Conservation (phyloP, 78 protist species). For the Emiliania huxleyi region DNA sequence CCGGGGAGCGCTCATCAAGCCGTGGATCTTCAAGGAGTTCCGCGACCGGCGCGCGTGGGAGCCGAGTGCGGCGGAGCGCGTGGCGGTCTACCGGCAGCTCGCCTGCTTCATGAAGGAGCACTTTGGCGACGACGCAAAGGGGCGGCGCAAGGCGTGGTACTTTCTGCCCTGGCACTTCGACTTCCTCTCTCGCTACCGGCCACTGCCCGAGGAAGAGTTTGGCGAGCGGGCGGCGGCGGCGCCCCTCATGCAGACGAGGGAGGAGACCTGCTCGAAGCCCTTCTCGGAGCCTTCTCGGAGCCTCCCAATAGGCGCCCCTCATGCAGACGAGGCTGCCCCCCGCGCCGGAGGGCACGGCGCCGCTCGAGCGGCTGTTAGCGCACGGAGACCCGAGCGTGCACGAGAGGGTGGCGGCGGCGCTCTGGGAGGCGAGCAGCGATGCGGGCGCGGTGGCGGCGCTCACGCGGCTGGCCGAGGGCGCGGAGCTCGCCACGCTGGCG, state of each 20-base stretch:
- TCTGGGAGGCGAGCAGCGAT: background rate
- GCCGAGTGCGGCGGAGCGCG: constrained; percentile 80
- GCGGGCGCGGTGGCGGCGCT: background rate
- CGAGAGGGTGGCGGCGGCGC: background rate
- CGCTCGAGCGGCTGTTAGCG: background rate
- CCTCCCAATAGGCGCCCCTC: background rate
- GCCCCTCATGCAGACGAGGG: constrained; percentile 3
- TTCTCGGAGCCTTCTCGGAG: too few species aligned
- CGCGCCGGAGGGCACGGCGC: background rate
- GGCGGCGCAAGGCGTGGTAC: background rate
- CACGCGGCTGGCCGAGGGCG: background rate
- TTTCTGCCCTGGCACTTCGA: constrained; percentile 7
- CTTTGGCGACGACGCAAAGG: constrained; percentile 1
- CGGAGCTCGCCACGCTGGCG: background rate
- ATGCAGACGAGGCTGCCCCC: background rate
- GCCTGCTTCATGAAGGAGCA: constrained; percentile 11
- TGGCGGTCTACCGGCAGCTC: constrained; percentile 52
- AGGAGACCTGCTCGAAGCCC: too few species aligned
- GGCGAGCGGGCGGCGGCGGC: background rate
- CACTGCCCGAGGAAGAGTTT: background rate
- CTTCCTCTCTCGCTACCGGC: background rate
- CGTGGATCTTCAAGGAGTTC: constrained; percentile 97
- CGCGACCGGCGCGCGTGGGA: constrained; percentile 87
- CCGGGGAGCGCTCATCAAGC: constrained; percentile 90
- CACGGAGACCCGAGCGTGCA: background rate